Base-by-base conservation (phyloP, 2,329 filamentous ascomycete genomes). In the Meredithiella fracta region DNA sequence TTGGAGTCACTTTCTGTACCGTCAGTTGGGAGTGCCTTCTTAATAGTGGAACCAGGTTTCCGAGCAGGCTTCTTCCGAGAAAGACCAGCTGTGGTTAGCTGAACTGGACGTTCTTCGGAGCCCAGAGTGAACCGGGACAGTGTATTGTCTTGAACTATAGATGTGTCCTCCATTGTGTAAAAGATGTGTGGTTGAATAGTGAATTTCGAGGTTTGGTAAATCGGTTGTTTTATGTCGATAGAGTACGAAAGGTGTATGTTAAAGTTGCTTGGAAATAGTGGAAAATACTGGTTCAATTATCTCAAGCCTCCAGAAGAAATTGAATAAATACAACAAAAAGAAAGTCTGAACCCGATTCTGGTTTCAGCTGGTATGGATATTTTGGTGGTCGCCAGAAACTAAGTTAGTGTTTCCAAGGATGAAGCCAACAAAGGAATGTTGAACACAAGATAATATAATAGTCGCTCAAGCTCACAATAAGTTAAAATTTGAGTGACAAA, bases 31-130 rank as follows among this genome's bases (percentile, higher is more conserved):
- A 5, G 29, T 55, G 64, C 64, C 64, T 70, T 72, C 57, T 67
- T 66, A 62, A 74, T 76, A 51, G 73, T 66, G 55, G 70, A 77
- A 64, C 74, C 84, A 63, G 80, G 78, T 64, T 83, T 83, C 52
- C 80, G 75, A 22, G 79, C 79, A 20, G 79, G 78, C 68, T 83
- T 83, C 67, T 81, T 81, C 3, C 79, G 69, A 0, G 78, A 77
- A 5, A 78, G 64, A 9, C 78, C 78, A 53, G 77, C 77, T 25
- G 77, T 77, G 0, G 77, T 80, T 54, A 80, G 67, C 59, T 70
- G 72, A 26, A 75, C 72, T 61, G 66, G 67, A 62, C 69, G 61
- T 60, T 71, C 65, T 60, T 73, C 65, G 57, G 67, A 63, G 58
- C 67, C 62, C 54, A 66, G 40, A 60, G 61, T 34, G 7, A 64